These are phyloP conservation scores for Papiliotrema nemorosa DNA, from an alignment of 1,284 basidiomycete genomes.

Conservation along the genomic window DNA sequence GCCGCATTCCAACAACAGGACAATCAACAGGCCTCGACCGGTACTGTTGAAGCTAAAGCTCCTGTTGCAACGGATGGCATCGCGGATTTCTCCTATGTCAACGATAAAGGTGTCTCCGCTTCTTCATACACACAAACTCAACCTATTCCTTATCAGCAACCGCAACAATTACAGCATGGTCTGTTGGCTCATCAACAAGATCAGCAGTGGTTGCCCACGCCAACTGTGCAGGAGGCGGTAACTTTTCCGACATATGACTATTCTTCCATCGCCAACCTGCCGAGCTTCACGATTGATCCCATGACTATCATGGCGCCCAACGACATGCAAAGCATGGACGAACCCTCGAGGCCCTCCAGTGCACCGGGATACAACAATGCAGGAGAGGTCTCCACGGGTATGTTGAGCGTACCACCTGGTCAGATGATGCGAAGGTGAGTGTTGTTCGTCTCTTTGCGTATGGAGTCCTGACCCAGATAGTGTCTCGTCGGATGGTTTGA, in stretches of 20 bases:
- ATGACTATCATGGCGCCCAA: constrained; percentile 22
- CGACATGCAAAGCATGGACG: constrained; percentile 33
- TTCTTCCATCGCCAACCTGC: constrained; percentile 3
- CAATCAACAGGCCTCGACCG: neutral
- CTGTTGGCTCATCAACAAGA: neutral
- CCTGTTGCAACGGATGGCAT: too few species aligned
- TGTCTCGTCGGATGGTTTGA: constrained; percentile 25
- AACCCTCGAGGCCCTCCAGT: constrained; percentile 22
- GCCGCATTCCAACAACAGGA: constrained; percentile 16
- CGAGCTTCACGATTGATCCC: constrained; percentile 24
- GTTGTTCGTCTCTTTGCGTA: neutral
- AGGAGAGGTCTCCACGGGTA: constrained; percentile 14
- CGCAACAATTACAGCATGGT: neutral
- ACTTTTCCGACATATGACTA: constrained; percentile 10
- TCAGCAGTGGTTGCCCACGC: constrained; percentile 9
- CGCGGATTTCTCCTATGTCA: constrained; percentile 5
- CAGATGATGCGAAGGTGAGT: constrained; percentile 37
- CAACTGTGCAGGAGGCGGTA: constrained; percentile 23
- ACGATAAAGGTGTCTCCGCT: neutral
- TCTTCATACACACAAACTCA: neutral
- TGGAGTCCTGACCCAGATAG: constrained; percentile 9
- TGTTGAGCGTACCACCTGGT: constrained; percentile 32
- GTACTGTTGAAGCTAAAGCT: neutral
- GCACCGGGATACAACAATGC: constrained; percentile 28
- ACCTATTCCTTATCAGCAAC: neutral